Conservation (phyloP, 148 eudicot genomes). For the Arctostaphylos glauca region DNA sequence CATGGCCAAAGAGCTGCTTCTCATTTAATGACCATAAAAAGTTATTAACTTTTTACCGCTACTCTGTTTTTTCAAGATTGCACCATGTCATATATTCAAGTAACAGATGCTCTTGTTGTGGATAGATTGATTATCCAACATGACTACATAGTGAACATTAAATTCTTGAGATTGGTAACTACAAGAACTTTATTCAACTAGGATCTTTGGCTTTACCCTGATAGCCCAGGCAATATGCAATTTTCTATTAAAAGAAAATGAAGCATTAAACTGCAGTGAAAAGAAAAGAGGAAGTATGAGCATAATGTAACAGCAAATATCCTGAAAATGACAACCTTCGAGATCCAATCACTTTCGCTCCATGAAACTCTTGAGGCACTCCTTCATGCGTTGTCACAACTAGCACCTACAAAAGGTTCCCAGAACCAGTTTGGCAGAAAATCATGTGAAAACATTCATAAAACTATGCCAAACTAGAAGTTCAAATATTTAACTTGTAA, state of each 20-base stretch:
- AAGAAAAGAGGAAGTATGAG: not conserved
- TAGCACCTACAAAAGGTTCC: conserved; percentile 54
- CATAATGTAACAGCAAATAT: not conserved
- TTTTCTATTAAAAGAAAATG: not conserved
- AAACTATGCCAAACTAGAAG: not conserved
- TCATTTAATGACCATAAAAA: not conserved
- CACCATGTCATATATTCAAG: not conserved
- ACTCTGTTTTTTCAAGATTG: not conserved
- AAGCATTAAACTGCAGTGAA: conserved; percentile 11
- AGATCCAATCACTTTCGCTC: conserved; percentile 91
- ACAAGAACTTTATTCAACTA: not conserved
- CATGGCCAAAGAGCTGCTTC: not conserved
- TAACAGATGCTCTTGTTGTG: not conserved
- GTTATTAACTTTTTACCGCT: not conserved
- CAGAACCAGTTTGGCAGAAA: not conserved
- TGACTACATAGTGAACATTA: not conserved
- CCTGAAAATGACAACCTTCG: conserved; percentile 45
- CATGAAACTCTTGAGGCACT: conserved; percentile 87
- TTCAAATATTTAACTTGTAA: not conserved
- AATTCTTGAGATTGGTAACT: not conserved
- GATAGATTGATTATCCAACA: not conserved
- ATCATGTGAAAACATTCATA: not conserved
- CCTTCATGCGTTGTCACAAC: conserved; percentile 98
- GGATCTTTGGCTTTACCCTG: conserved; percentile 1
- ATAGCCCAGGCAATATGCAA: not conserved